Conservation (phyloP, 768 basidiomycete genomes). For the button mushroom (Agaricus bisporus) region DNA sequence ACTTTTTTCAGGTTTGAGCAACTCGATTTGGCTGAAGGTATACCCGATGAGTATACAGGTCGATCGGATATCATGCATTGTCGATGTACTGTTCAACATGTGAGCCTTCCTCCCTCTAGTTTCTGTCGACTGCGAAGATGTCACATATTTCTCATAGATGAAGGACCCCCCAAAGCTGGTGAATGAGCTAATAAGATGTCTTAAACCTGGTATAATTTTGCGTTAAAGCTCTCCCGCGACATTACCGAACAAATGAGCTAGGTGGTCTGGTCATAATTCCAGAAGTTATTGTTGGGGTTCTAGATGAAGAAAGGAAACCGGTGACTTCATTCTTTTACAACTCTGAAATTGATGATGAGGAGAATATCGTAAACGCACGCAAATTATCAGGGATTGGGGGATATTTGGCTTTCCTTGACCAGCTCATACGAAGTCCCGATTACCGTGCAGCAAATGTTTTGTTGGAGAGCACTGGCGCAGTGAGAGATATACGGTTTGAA, state of each 20-base stretch:
- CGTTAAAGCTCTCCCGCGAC: neutral
- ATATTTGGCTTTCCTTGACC: constrained; percentile 17
- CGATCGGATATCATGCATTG: constrained; percentile 22
- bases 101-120: constrained; percentile 3
- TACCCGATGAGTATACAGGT: constrained; percentile 14
- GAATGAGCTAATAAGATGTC: constrained; percentile 10
- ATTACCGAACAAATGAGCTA: neutral
- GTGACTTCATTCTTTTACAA: constrained; percentile 14
- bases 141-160: constrained; percentile 9
- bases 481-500: neutral
- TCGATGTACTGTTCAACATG: constrained; percentile 21
- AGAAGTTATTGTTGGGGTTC: constrained; percentile 17
- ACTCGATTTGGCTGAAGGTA: constrained; percentile 16
- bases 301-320: constrained; percentile 13
- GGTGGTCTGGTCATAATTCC: constrained; percentile 18
- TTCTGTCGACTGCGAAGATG: neutral
- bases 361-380: constrained; percentile 7
- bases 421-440: constrained; percentile 12
- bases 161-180: constrained; percentile 14
- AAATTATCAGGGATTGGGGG: constrained; percentile 18
- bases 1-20: constrained; percentile 16
- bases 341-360: constrained; percentile 1
- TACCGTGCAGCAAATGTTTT: constrained; percentile 13
- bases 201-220: constrained; percentile 16
- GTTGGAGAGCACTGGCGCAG: neutral